phyloP scores from a whole-genome alignment of 352 stramenopile species.

The Pythium dissimile region DNA sequence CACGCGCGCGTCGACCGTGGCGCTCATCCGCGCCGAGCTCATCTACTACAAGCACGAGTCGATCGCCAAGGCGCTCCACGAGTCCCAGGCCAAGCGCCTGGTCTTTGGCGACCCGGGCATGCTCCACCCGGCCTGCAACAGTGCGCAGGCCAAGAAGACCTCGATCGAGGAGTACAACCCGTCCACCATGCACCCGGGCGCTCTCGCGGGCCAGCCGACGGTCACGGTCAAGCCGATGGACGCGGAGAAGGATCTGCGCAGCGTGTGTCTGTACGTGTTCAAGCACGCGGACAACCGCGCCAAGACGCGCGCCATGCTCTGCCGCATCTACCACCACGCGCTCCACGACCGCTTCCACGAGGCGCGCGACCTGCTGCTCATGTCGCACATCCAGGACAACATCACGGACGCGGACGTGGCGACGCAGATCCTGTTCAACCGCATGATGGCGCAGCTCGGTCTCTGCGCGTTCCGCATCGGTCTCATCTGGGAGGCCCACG shows the following conservation, averaged over 20 bases:
- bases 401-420: constrained; percentile 91
- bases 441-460: constrained; percentile 91
- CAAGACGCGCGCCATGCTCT: constrained; percentile 97
- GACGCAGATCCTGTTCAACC: constrained; percentile 98
- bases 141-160: constrained; percentile 32
- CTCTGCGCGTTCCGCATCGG: constrained; percentile 96
- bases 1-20: constrained; percentile 82
- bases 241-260: constrained; percentile 79
- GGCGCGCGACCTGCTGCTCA: constrained; percentile 97
- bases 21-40: constrained; percentile 92
- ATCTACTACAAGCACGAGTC: constrained; percentile 97
- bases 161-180: constrained; percentile 53
- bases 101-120: constrained; percentile 82
- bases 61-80: constrained; percentile 78
- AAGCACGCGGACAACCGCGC: constrained; percentile 90
- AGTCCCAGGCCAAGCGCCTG: constrained; percentile 78
- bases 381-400: constrained; percentile 98
- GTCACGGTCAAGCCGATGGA: constrained; percentile 56
- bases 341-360: constrained; percentile 98
- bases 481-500: constrained; percentile 95
- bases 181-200: constrained; percentile 67
- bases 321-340: constrained; percentile 97
- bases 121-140: constrained; percentile 87
- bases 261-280: constrained; percentile 93
- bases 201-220: constrained; percentile 65